phyloP scores from a whole-genome alignment of 495 filamentous ascomycete species.

The Neurospora sp. region DNA sequence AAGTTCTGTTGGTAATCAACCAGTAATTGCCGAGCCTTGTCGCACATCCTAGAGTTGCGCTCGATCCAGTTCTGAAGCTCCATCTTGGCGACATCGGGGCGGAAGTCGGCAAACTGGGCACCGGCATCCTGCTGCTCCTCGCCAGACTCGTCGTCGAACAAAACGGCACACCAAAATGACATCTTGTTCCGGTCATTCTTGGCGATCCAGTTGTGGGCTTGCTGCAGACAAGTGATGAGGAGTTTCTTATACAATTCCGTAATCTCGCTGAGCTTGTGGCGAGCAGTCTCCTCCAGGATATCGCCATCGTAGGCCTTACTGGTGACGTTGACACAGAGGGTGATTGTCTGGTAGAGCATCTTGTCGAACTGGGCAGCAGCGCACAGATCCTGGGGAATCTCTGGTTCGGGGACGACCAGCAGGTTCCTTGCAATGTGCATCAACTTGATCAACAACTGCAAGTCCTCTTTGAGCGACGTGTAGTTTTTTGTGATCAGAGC shows the following conservation, averaged over 20 bases:
- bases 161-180: conserved; percentile 71
- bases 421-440: conserved; percentile 79
- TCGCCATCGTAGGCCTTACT: conserved; percentile 86
- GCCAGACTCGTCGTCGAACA: conserved; percentile 53
- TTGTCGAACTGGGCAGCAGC: conserved; percentile 69
- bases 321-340: conserved; percentile 76
- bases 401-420: conserved; percentile 59
- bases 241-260: conserved; percentile 67
- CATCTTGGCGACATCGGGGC: conserved; percentile 30
- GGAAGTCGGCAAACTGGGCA: conserved; percentile 30
- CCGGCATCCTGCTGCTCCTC: conserved; percentile 36
- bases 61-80: conserved; percentile 40
- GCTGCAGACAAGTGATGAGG: conserved; percentile 79
- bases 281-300: conserved; percentile 54
- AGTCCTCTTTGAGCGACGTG: conserved; percentile 61
- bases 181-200: conserved; percentile 88
- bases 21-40: conserved; percentile 29
- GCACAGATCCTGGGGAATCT: conserved; percentile 78
- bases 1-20: conserved; percentile 26
- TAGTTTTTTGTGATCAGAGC: conserved; percentile 74
- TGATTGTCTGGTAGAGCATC: conserved; percentile 72
- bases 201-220: conserved; percentile 84
- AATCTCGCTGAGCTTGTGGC: conserved; percentile 40
- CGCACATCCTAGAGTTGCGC: conserved; percentile 40
- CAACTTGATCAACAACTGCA: conserved; percentile 75